phyloP scores from a whole-genome alignment of 2,329 filamentous ascomycete genomes.

The Biscogniauxia marginata region DNA sequence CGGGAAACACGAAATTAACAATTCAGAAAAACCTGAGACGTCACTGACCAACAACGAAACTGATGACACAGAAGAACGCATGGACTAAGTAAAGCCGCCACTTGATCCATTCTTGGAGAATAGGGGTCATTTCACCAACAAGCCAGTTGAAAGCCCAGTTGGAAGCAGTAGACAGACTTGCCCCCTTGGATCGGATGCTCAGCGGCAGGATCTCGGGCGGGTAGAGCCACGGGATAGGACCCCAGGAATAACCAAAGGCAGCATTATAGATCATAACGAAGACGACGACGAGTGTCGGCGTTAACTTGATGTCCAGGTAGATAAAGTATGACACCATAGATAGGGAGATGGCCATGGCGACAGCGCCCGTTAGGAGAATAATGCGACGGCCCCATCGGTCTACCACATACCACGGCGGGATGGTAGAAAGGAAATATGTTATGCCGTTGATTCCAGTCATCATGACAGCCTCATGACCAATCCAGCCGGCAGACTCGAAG shows the following conservation, averaged over 20 bases:
- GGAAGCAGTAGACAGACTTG: constrained; percentile 90
- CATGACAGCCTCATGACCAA: constrained; percentile 82
- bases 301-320: constrained; percentile 76
- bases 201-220: constrained; percentile 97
- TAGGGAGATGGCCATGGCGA: constrained; percentile 85
- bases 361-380: constrained; percentile 84
- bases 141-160: constrained; percentile 99
- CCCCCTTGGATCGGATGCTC: constrained; percentile 95
- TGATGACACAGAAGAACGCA: constrained; percentile 93
- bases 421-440: constrained; percentile 86
- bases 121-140: constrained; percentile 90
- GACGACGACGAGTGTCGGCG: constrained; percentile 81
- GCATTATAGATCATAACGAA: constrained; percentile 99
- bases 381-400: constrained; percentile 86
- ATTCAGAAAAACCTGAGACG: no score
- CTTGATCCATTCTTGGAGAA: constrained; percentile 85
- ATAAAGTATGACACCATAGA: constrained; percentile 94
- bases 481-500: constrained; percentile 96
- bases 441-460: constrained; percentile 96
- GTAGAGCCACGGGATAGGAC: constrained; percentile 96
- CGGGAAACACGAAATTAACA: neutral
- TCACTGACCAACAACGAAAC: constrained; percentile 89
- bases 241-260: constrained; percentile 92
- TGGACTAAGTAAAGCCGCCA: constrained; percentile 95
- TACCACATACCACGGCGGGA: constrained; percentile 96